Evolutionary conservation across 177 flowering plant genomes (phyloP), one percentile per base, ranked within the genome.

Genomic region (Vitis hybrid): DNA sequence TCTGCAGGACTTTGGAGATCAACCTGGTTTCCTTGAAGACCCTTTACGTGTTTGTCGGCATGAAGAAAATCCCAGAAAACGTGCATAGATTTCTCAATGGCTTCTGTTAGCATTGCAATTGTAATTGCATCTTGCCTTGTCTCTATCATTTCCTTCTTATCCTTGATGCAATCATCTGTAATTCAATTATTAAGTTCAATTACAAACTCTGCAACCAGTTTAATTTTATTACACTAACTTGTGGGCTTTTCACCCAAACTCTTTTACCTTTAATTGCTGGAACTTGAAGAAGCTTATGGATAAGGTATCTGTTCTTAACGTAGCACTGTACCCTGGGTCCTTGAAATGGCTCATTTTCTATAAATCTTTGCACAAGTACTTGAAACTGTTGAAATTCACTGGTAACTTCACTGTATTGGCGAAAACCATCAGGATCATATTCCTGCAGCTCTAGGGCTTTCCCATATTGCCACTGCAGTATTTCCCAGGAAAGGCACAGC

Each of bases 401-500:
- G 2, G 93, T 91, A 4, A 84, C 90, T 34, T 79, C 84, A 58
- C 84, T 88, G 68, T 85, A 91, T 3, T 73, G 82, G 6, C 77
- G 85, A 65, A 50, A 57, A 0, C 81, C 82, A 2, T 79, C 56
- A 4, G 79, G 52, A 72, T 90, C 91, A 69, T 74, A 51, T 15
- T 77, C 82, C 13, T 72, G 69, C 52, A 90, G 63, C 50, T 91
- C 89, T n/a, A 60, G 62, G 23, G 78, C 78, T 80, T 84, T 88
- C n/a, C 56, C 51, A 63, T 78, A 78, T 70, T 91, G 94, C 98
- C 97, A 93, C 10, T 80, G 74, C 15, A 94, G 87, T 49, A 91
- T 87, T 76, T 94, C 98, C 98, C 97, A 94, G 0, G 98, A 94
- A 6, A 93, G 89, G 70, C 99, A 93, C 19, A 82, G 34, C 17